Evolutionary conservation across 2,329 filamentous ascomycete genomes (phyloP), one percentile per base, ranked within the genome.

Genomic region (Drechslerella stenobrocha): DNA sequence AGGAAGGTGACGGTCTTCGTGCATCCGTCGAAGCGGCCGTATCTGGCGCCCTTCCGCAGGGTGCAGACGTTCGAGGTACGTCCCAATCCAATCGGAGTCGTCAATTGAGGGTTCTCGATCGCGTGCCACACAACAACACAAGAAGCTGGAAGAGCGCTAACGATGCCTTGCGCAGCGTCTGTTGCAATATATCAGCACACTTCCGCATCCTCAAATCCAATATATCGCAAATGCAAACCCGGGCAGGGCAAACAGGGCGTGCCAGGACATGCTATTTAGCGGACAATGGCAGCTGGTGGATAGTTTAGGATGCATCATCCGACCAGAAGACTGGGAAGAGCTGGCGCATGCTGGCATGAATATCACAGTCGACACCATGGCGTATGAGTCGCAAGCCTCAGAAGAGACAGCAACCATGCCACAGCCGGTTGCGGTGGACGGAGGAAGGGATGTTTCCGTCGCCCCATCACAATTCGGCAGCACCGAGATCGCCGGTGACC

Each of bases 221-320:
- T 56, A 51, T n/a, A 35, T 51, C 5, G 52, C 55, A 15, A 46
- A 24, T 42, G 44, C 35, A 2, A 67, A 67, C 47, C 63, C 53
- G 3, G 24, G 50, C 13, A 46, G 42, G 15, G 52, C 63, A 13
- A 45, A 40, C 24, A 58, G 45, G 35, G 50, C 45, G n/a, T 60
- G 55, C n/a, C 55, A 67, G 20, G 55, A 67, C 9, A 9, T 53
- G n/a, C 26, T 67, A 1, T 53, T 45, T 32, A 22, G 45, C 22
- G 63, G 55, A 4, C 55, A 67, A 35, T 67, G 63, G 63, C 63
- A 67, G n/a, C 18, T 67, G 23, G 45, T 67, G 9, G 63, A 67
- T 20, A 42, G 28, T 35, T 51, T 28, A 0, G 63, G 55, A 8
- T 67, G 63, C 28, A 67, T 67, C 13, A 67, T 67, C 13, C 50